phyloP scores from a whole-genome alignment of 1,284 basidiomycete genomes.

The Pyrrhoderma lamaoense region DNA sequence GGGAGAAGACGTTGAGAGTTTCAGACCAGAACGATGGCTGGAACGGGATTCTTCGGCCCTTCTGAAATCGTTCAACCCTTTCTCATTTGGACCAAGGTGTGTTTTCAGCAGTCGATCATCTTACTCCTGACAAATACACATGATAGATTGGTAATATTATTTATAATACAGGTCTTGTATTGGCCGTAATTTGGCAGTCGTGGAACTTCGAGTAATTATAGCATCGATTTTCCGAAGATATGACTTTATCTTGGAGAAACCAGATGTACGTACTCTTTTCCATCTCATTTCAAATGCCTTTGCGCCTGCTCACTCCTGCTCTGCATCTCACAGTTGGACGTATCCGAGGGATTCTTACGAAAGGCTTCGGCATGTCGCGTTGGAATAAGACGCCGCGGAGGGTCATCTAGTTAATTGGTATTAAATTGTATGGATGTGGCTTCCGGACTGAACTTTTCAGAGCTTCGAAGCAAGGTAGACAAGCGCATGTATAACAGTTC shows the following conservation, averaged over 20 bases:
- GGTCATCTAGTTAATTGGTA: constrained; percentile 12
- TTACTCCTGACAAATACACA: background rate
- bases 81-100: constrained; percentile 51
- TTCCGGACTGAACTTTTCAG: too few relatives aligned
- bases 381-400: constrained; percentile 53
- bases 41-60: constrained; percentile 53
- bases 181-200: constrained; percentile 64
- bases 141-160: background rate
- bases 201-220: constrained; percentile 71
- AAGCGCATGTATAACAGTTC: too few relatives aligned
- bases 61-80: constrained; percentile 69
- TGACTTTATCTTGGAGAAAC: background rate
- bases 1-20: constrained; percentile 70
- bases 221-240: constrained; percentile 24
- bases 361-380: constrained; percentile 64
- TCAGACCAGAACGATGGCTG: constrained; percentile 77
- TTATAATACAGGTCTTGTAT: constrained; percentile 55
- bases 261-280: too few relatives aligned
- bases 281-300: too few relatives aligned
- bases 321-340: constrained; percentile 60
- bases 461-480: too few relatives aligned
- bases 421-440: too few relatives aligned
- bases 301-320: too few relatives aligned
- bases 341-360: constrained; percentile 71
- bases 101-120: background rate